Base-by-base conservation (phyloP, 345 rosid species). In the Cardamine resedifolia region DNA sequence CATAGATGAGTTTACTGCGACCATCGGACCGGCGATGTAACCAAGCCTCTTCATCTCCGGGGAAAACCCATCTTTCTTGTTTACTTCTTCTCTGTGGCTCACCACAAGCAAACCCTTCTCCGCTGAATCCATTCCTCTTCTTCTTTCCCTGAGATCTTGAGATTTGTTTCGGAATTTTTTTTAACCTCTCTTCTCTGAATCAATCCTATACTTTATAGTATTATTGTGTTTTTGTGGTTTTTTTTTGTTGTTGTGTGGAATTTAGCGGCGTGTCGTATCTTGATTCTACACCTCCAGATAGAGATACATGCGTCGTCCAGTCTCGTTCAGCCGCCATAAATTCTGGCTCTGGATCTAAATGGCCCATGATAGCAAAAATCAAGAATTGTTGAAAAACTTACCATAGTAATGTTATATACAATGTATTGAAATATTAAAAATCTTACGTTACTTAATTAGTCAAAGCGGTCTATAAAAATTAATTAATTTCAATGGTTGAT, bases 1-100 rank as follows among this genome's bases (percentile, higher is more conserved):
- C 77, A 73, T 86, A 0, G 92, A 88, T 1, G 82, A 71, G 52
- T 67, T 77, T 10, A 90, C 89, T 1, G 88, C 89, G 45, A 92
- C 80, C 96, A 92, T 88, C 0, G 96, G 96, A 1, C 69, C 88
- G 1, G 95, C 95, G 62, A 90, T 68, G 71, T 39, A 75, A 6
- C 84, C 80, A 18, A 87, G 70, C 59, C 72, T 81, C 71, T 80
- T 81, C 72, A 79, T 76, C 81, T 89, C 98, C 61, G 3, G 26
- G 4, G n/a, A 82, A 50, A 76, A 56, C 5, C 72, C 56, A 39
- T 44, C 55, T 61, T 24, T 73, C 26, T 48, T 53, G 58, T 62
- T 70, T 39, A 68, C 78, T 51, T 57, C 19, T 19, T 12, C 66
- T 18, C 70, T 47, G 4, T 11, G 50, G 20, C 12, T 34, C 4